Evolutionary conservation across 108 stramenopile species (phyloP).

Genomic region (Fistulifera pelliculosa): DNA sequence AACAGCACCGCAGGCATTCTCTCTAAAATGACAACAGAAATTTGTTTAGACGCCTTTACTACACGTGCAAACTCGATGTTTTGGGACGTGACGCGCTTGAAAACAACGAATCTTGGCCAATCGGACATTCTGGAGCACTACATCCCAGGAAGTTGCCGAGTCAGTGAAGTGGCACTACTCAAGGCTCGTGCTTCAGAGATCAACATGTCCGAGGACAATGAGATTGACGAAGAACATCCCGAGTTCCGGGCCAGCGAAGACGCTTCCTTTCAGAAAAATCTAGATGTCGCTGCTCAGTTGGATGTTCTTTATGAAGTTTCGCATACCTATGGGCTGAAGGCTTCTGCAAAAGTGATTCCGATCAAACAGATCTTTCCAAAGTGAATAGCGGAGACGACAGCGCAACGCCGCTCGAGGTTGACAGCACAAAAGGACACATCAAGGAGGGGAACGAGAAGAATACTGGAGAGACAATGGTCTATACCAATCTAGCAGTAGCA

Average conservation of each 20-base stretch:
- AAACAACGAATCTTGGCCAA: not conserved
- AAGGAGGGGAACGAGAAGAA: slow-evolving; percentile 6
- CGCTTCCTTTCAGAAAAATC: slow-evolving; percentile 7
- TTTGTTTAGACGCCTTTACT: slow-evolving; percentile 2
- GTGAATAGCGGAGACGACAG: too few species aligned
- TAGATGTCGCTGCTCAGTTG: slow-evolving; percentile 21
- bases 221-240: not conserved
- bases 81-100: not conserved
- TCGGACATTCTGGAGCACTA: not conserved
- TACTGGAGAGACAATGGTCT: not conserved
- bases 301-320: slow-evolving; percentile 24
- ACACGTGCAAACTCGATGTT: not conserved
- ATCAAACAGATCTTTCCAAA: too few species aligned
- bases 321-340: not conserved
- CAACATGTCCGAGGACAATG: not conserved
- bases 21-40: slow-evolving; percentile 29
- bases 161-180: slow-evolving; percentile 28
- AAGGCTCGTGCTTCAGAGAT: slow-evolving; percentile 30
- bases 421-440: not conserved
- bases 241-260: slow-evolving; percentile 1
- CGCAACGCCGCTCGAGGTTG: too few species aligned
- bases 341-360: not conserved
- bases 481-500: slow-evolving; percentile 20
- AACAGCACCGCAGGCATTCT: slow-evolving; percentile 33
- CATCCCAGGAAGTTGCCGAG: slow-evolving; percentile 1